These are phyloP conservation scores for Coemansia javaensis DNA, from an alignment of 192 early-diverging fungal genomes.

Conservation along the genomic window DNA sequence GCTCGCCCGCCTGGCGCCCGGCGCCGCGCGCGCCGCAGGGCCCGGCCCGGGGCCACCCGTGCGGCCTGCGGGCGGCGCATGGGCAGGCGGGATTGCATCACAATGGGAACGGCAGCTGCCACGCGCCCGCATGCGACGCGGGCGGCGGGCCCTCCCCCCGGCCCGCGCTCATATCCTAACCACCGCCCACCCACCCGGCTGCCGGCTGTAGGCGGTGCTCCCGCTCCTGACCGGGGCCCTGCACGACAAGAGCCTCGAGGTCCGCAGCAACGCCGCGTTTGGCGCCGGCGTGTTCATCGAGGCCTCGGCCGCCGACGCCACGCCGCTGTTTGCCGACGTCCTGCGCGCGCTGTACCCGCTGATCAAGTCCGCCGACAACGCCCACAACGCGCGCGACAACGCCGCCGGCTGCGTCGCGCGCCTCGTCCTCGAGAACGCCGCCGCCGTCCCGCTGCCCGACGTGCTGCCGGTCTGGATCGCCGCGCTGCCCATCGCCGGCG, in stretches of 20 bases:
- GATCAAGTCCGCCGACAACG: slow-evolving; percentile 45
- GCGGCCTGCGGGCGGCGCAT: slow-evolving; percentile 13
- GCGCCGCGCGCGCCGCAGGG: too few relatives aligned
- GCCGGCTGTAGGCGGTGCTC: slow-evolving; percentile 53
- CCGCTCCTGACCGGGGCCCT: slow-evolving; percentile 67
- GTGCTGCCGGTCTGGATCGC: slow-evolving; percentile 63
- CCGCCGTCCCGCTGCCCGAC: slow-evolving; percentile 66
- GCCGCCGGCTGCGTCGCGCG: slow-evolving; percentile 76
- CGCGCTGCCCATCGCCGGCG: slow-evolving; percentile 67
- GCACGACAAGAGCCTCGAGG: slow-evolving; percentile 72
- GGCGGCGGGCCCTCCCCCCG: background rate
- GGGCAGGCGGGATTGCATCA: slow-evolving; percentile 6
- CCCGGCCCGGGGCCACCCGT: background rate
- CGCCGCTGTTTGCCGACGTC: slow-evolving; percentile 61
- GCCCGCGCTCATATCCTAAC: too few relatives aligned
- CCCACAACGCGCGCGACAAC: slow-evolving; percentile 61
- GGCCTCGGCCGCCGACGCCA: slow-evolving; percentile 62
- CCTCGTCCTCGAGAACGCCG: slow-evolving; percentile 62
- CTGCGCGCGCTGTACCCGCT: slow-evolving; percentile 62
- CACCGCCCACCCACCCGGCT: too few relatives aligned
- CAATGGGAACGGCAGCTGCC: background rate
- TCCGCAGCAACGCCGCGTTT: slow-evolving; percentile 83
- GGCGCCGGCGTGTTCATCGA: slow-evolving; percentile 69
- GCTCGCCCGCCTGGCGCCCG: too few relatives aligned
- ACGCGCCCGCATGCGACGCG: background rate